phyloP scores from a whole-genome alignment of 75 land plant genomes.

The Picea sitchensis region DNA sequence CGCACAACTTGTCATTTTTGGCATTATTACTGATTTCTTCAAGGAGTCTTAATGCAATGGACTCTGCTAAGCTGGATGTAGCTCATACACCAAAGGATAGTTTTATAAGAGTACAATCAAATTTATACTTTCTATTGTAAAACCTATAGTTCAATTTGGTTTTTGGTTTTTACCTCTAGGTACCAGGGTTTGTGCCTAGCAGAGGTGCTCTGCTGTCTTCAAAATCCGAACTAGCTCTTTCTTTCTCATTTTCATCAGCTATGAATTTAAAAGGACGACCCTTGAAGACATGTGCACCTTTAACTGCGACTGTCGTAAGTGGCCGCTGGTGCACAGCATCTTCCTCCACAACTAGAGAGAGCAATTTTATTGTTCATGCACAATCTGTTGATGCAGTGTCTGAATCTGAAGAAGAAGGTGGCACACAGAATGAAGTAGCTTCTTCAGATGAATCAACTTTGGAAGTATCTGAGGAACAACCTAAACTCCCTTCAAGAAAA shows the following conservation, averaged over 20 bases:
- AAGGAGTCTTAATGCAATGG: not conserved
- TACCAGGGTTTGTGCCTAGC: constrained; percentile 2
- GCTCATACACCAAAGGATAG: not conserved
- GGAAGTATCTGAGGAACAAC: constrained; percentile 21
- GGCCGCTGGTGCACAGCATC: not conserved
- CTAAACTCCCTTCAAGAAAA: constrained; percentile 24
- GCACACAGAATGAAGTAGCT: not conserved
- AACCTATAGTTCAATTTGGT: not conserved
- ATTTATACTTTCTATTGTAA: not conserved
- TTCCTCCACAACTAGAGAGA: not conserved
- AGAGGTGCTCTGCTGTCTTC: not conserved
- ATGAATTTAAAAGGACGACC: not conserved
- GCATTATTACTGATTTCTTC: not conserved
- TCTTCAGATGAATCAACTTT: constrained; percentile 9
- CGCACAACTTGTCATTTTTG: not conserved
- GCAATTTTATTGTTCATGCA: not conserved
- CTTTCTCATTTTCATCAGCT: constrained; percentile 2
- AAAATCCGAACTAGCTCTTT: not conserved
- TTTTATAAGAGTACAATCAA: not conserved
- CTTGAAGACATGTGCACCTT: constrained; percentile 7
- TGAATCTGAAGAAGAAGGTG: constrained; percentile 9
- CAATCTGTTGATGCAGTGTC: not conserved
- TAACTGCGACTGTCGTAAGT: not conserved
- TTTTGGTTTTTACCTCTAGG: not conserved
- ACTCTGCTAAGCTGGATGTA: not conserved